These are phyloP conservation scores for Pyrus betulifolia DNA, from an alignment of 306 rosid genomes.

Conservation along the genomic window DNA sequence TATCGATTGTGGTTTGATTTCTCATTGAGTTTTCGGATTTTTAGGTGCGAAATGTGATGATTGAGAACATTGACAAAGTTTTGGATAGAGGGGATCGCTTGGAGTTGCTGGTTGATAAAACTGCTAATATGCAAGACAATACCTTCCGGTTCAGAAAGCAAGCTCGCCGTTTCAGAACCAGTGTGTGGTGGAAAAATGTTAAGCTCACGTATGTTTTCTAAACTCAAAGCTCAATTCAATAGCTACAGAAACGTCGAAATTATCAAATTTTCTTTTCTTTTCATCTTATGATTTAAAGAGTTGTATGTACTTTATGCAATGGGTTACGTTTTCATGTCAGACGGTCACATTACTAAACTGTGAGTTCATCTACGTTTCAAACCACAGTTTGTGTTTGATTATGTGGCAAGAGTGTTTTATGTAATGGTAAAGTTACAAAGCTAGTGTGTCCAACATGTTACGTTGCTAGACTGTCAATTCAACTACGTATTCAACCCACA, in stretches of 20 bases:
- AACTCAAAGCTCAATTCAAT: neutral
- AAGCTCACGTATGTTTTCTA: slow-evolving; percentile 70
- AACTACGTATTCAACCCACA: neutral
- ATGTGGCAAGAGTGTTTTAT: neutral
- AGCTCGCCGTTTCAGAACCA: slow-evolving; percentile 88
- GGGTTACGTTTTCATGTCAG: neutral
- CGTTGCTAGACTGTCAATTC: neutral
- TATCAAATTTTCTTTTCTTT: neutral
- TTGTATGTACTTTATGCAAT: neutral
- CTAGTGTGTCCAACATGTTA: neutral
- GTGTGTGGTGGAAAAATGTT: slow-evolving; percentile 98
- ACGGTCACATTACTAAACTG: neutral
- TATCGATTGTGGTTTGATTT: neutral
- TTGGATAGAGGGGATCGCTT: slow-evolving; percentile 91
- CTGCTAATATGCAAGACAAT: slow-evolving; percentile 91
- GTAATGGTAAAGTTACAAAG: neutral
- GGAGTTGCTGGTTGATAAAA: slow-evolving; percentile 93
- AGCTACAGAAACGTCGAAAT: neutral
- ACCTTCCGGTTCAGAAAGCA: slow-evolving; percentile 91
- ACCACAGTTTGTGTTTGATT: neutral
- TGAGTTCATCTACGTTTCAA: neutral
- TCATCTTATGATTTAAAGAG: neutral
- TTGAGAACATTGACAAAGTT: slow-evolving; percentile 95
- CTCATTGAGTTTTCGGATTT: neutral
- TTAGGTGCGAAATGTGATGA: slow-evolving; percentile 90